Evolutionary conservation across 2,329 filamentous ascomycete species (phyloP).

Genomic region (Diaporthe nobilis): DNA sequence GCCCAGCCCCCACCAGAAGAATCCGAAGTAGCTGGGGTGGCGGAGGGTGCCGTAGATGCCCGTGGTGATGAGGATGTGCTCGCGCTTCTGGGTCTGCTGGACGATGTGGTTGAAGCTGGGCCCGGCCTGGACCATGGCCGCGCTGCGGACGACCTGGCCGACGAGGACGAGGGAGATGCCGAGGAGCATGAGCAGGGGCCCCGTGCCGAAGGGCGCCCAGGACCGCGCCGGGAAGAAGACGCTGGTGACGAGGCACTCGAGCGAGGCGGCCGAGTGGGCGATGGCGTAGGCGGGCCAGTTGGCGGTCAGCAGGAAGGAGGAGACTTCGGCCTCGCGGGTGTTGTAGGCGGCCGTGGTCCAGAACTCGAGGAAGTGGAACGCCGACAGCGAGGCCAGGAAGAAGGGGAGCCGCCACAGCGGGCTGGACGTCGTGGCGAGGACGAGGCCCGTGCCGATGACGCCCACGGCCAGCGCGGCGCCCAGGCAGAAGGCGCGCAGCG

Average conservation of each 20-base stretch:
- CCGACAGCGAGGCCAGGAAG: conserved; percentile 77
- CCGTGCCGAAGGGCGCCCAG: conserved; percentile 61
- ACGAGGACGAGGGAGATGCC: conserved; percentile 75
- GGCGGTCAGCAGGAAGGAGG: conserved; percentile 84
- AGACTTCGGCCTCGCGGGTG: conserved; percentile 77
- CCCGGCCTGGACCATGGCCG: conserved; percentile 91
- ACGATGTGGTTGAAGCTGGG: conserved; percentile 93
- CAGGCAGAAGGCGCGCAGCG: conserved; percentile 69
- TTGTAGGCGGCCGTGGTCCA: conserved; percentile 91
- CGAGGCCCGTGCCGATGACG: conserved; percentile 50
- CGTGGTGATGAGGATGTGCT: conserved; percentile 84
- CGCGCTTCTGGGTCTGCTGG: conserved; percentile 75
- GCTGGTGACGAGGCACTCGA: conserved; percentile 78
- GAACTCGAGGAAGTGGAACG: conserved; percentile 98
- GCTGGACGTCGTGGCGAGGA: conserved; percentile 56
- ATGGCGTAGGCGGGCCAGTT: conserved; percentile 90
- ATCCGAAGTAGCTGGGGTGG: conserved; percentile 97
- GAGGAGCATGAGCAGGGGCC: conserved; percentile 60
- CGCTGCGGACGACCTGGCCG: conserved; percentile 83
- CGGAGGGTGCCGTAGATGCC: conserved; percentile 84
- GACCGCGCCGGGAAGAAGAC: conserved; percentile 66
- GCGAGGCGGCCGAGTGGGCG: conserved; percentile 81
- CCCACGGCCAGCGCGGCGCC: conserved; percentile 59
- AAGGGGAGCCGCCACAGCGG: conserved; percentile 74
- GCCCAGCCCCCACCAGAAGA: conserved; percentile 98